phyloP scores from a whole-genome alignment of 768 basidiomycete genomes.

The Hygrocybe punicea region DNA sequence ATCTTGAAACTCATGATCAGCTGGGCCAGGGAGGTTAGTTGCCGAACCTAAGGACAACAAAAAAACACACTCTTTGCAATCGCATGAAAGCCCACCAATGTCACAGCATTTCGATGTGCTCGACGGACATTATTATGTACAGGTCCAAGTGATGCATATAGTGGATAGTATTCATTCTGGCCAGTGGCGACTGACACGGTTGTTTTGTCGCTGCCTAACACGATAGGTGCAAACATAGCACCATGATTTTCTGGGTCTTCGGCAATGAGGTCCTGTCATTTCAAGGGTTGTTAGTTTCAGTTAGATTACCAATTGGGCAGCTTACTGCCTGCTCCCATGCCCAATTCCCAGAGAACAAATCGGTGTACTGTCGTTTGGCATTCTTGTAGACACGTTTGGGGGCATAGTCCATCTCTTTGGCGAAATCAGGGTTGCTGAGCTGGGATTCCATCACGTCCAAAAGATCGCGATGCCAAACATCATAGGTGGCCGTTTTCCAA shows the following conservation, averaged over 20 bases:
- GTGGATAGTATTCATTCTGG: constrained; percentile 38
- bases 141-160: constrained; percentile 31
- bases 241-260: constrained; percentile 25
- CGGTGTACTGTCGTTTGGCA: constrained; percentile 21
- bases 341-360: constrained; percentile 40
- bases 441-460: constrained; percentile 19
- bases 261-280: constrained; percentile 25
- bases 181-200: constrained; percentile 41
- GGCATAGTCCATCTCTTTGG: constrained; percentile 15
- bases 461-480: constrained; percentile 22
- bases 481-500: constrained; percentile 30
- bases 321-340: constrained; percentile 33
- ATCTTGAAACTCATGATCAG: constrained; percentile 14
- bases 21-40: constrained; percentile 1
- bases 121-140: constrained; percentile 28
- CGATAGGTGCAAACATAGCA: constrained; percentile 28
- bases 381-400: constrained; percentile 22
- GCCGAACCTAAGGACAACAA: background rate
- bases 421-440: constrained; percentile 22
- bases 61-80: constrained; percentile 35
- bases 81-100: constrained; percentile 32
- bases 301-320: background rate
- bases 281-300: background rate
- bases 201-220: constrained; percentile 42
- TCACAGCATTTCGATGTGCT: constrained; percentile 28